A percentile compares a stretch with the other conserved stretches of the same genome.
Conservation (phyloP, 768 basidiomycete species). For the Macrolepiota albuminosa region DNA sequence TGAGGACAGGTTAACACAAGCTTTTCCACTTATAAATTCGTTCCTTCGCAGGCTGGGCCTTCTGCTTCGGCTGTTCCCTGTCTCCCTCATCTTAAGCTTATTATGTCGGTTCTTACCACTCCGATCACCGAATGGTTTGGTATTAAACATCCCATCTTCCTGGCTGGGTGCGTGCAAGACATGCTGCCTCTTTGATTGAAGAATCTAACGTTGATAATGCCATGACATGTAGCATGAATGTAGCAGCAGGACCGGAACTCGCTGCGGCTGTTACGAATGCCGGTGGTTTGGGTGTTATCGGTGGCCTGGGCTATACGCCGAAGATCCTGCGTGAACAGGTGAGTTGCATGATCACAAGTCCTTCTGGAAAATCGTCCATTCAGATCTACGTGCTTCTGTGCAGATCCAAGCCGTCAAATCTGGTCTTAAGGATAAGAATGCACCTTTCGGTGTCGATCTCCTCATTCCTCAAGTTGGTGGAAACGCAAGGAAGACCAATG, state of each 20-base stretch:
- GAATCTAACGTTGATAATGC: not conserved
- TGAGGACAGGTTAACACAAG: conserved; percentile 5
- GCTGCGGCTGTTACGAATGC: conserved; percentile 94
- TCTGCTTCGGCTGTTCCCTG: not conserved
- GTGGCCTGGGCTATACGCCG: conserved; percentile 83
- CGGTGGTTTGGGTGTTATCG: conserved; percentile 90
- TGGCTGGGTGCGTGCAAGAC: conserved; percentile 56
- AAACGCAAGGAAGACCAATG: conserved; percentile 87
- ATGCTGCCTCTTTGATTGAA: not conserved
- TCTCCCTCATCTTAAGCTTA: not conserved
- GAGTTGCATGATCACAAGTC: conserved; percentile 13
- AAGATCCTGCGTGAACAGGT: conserved; percentile 79
- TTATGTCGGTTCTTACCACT: conserved; percentile 66
- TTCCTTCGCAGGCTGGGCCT: not conserved
- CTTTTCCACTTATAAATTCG: conserved; percentile 7
- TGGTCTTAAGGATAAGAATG: conserved; percentile 65
- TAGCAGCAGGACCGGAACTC: conserved; percentile 63
- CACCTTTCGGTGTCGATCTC: conserved; percentile 89
- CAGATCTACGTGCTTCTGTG: conserved; percentile 3
- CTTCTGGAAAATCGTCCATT: not conserved
- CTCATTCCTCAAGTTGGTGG: conserved; percentile 86
- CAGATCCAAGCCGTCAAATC: conserved; percentile 74
- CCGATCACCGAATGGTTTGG: conserved; percentile 88
- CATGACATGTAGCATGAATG: conserved; percentile 34
- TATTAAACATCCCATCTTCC: conserved; percentile 83